These are phyloP conservation scores for Mycena galopus DNA, from an alignment of 768 basidiomycete species.

Conservation along the genomic window DNA sequence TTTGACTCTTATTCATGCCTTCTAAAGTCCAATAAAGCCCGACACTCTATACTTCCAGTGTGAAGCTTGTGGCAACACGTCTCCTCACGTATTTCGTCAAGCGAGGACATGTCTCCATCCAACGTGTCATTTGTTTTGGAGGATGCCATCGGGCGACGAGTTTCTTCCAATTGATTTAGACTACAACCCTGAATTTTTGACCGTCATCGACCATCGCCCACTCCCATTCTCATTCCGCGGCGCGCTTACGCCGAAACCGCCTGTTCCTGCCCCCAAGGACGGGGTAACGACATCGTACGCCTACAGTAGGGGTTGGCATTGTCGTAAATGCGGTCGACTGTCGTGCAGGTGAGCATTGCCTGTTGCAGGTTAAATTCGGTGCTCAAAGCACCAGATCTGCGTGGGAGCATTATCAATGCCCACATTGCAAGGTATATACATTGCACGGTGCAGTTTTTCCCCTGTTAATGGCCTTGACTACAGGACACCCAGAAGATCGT, in stretches of 20 bases:
- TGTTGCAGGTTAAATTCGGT: background rate
- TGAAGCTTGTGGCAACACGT: constrained; percentile 54
- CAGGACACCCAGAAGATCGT: constrained; percentile 42
- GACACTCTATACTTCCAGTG: constrained; percentile 51
- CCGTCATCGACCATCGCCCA: constrained; percentile 47
- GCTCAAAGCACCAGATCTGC: constrained; percentile 61
- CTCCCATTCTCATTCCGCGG: constrained; percentile 52
- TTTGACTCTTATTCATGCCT: background rate
- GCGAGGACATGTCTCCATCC: constrained; percentile 78
- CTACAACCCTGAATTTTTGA: constrained; percentile 64
- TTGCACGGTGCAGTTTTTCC: constrained; percentile 2
- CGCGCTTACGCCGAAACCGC: constrained; percentile 51
- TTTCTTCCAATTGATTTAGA: constrained; percentile 52
- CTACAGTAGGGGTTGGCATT: constrained; percentile 79
- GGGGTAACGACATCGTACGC: constrained; percentile 65
- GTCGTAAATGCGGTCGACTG: constrained; percentile 74
- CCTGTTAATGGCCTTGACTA: background rate
- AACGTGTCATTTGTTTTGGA: constrained; percentile 71
- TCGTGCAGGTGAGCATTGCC: constrained; percentile 71
- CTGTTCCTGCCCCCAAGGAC: constrained; percentile 41
- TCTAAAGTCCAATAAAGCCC: constrained; percentile 37
- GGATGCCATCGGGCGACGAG: constrained; percentile 37
- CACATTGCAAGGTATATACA: constrained; percentile 66
- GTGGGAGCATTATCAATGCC: constrained; percentile 84
- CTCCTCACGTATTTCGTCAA: constrained; percentile 66